Base-by-base conservation (phyloP, 768 basidiomycete genomes). In the Clavulina sp. region DNA sequence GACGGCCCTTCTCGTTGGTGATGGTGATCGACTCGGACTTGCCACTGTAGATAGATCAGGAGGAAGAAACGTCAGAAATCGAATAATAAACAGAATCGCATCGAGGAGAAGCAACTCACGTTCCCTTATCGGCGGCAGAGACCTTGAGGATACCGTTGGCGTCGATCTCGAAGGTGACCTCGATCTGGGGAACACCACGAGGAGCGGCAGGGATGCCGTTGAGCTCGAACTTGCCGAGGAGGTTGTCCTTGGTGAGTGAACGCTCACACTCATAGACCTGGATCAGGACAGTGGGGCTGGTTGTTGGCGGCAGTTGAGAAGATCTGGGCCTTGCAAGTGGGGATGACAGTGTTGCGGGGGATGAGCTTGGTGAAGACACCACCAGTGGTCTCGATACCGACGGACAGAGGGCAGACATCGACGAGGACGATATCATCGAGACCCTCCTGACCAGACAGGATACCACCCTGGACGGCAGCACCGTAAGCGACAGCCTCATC, bases 401-500 rank as follows among this genome's bases (percentile, higher is more conserved):
- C 87, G 29, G 93, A 93, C 36, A 97, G 77, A 26, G 93, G 91
- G 71, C 81, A 84, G 64, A 97, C 88, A 66, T 99, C 93, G 61
- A 99, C 86, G 52, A 99, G 82, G 56, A 96, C 82, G 56, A 96
- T 75, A 58, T 89, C 92, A 55, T 77, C 78, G 52, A 85, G 86
- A 56, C 82, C 84, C 64, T 86, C 82, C 61, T 88, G 89, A 56
- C 93, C 93, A 46, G 91, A 84, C 57, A 99, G 84, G 61, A 99
- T 93, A 70, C 88, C 93, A 68, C 87, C 93, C 69, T 99, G 93
- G 58, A 97, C 88, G 51, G 93, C 93, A 57, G 93, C 93, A 75
- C 93, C 93, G 61, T 95, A 96, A 43, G 93, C 91, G 59, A 99
- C 93, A 56, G 93, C 93, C 72, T 99, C 93, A 66, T 99, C 93